Evolutionary conservation across 139 green algal genomes (phyloP), one percentile per base, ranked within the genome.

Genomic region (Ettlia oleoabundans): DNA sequence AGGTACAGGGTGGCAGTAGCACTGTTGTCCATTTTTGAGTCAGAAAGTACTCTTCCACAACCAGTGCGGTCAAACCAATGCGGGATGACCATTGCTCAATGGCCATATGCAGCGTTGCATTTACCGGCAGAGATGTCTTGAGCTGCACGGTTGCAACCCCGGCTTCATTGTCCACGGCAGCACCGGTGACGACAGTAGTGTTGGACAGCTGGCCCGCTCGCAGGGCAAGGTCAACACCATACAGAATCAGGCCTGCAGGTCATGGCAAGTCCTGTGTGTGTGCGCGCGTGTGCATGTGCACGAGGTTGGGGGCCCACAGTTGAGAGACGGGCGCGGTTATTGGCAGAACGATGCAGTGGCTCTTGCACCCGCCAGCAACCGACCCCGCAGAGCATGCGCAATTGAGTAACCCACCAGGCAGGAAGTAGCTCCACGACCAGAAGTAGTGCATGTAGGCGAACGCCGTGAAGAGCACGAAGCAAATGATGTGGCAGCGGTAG

Each of bases 341-440:
- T n/a, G n/a, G n/a, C n/a, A n/a, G n/a, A n/a, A n/a, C n/a, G n/a
- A n/a, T n/a, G n/a, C n/a, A n/a, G n/a, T n/a, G n/a, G n/a, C n/a
- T n/a, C n/a, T n/a, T n/a, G n/a, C n/a, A n/a, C n/a, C n/a, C n/a
- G n/a, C n/a, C n/a, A n/a, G n/a, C n/a, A n/a, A n/a, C n/a, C n/a
- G n/a, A n/a, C n/a, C n/a, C n/a, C n/a, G n/a, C 47, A 58, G 47
- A 58, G 13, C 47, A 15, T 24, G 10, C 47, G 47, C 10, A 58
- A 15, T 65, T 65, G 18, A n/a, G n/a, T n/a, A 28, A 65, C 55
- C 15, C 55, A 65, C 55, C 55, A 32, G 55, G 55, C 55, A 65
- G 21, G 21, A 65, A 65, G 73, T 83, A 41, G 9, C n/a, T 47
- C 64, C 64, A 41, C 30, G 32, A 71, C 32, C 32, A 71, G 42